A percentile compares a stretch with the other conserved stretches of the same genome.
Evolutionary conservation across 2,329 filamentous ascomycete genomes (phyloP).

Genomic region (Ophiosphaerella korrae): DNA sequence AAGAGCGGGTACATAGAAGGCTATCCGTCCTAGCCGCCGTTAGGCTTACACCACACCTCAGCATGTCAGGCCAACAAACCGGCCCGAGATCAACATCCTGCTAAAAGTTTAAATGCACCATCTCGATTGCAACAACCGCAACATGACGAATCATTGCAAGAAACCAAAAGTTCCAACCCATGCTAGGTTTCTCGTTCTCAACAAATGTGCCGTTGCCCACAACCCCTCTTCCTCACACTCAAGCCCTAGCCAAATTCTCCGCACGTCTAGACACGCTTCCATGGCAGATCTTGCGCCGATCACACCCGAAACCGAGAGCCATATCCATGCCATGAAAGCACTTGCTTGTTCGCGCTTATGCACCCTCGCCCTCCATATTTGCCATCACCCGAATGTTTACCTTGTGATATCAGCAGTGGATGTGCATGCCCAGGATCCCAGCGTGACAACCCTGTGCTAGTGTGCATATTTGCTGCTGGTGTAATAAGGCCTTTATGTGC

Average conservation of each 20-base stretch:
- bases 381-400: neutral
- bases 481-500: neutral
- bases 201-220: constrained; percentile 1
- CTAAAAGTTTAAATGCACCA: no score
- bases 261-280: constrained; percentile 31
- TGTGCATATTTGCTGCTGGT: neutral
- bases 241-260: constrained; percentile 24
- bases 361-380: neutral
- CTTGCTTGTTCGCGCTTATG: constrained; percentile 1
- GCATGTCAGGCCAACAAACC: neutral
- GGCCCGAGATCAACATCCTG: neutral
- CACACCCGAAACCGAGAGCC: constrained; percentile 12
- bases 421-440: neutral
- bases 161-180: no score
- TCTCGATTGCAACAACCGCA: no score
- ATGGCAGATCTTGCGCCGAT: constrained; percentile 32
- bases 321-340: neutral
- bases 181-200: neutral
- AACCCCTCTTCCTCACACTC: constrained; percentile 27
- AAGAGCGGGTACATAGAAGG: constrained; percentile 28
- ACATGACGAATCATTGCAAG: neutral
- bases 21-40: constrained; percentile 30
- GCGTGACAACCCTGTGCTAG: neutral
- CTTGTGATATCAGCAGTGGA: neutral
- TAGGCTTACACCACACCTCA: constrained; percentile 7